Evolutionary conservation across 805 yeast species (phyloP).

Genomic region (Candida vaughaniae): DNA sequence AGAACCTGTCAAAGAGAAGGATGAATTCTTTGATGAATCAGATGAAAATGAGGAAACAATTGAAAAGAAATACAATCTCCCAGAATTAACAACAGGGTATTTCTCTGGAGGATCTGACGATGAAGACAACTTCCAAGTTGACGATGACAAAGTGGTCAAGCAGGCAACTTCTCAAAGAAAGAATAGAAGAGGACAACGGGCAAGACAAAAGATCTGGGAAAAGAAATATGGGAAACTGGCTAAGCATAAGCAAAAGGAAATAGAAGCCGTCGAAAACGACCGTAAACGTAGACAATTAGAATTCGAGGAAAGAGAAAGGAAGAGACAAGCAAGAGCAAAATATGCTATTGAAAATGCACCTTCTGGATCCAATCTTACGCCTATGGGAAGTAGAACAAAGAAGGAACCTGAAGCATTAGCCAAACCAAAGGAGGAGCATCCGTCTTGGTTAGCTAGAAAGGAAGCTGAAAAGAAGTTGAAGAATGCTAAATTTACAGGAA

Average conservation of each 20-base stretch:
- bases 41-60: conserved; percentile 17
- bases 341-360: conserved; percentile 24
- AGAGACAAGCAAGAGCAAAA: conserved; percentile 56
- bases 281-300: conserved; percentile 61
- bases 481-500: conserved; percentile 74
- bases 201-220: conserved; percentile 96
- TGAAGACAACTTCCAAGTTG: conserved; percentile 44
- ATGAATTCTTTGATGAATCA: conserved; percentile 33
- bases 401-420: conserved; percentile 1
- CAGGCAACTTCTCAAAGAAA: conserved; percentile 59
- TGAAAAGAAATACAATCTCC: conserved; percentile 43
- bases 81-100: conserved; percentile 77
- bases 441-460: conserved; percentile 97
- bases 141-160: conserved; percentile 49
- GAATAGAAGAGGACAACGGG: conserved; percentile 95
- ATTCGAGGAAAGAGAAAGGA: conserved; percentile 69
- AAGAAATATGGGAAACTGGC: conserved; percentile 81
- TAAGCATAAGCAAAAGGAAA: conserved; percentile 72
- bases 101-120: conserved; percentile 81
- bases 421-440: conserved; percentile 56
- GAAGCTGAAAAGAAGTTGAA: conserved; percentile 64
- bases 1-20: conserved; percentile 27
- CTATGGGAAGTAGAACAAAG: conserved; percentile 35
- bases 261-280: conserved; percentile 52
- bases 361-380: conserved; percentile 40